Base-by-base conservation (phyloP, 176 grass and related monocot genomes). In the Alopecurus myosuroides region DNA sequence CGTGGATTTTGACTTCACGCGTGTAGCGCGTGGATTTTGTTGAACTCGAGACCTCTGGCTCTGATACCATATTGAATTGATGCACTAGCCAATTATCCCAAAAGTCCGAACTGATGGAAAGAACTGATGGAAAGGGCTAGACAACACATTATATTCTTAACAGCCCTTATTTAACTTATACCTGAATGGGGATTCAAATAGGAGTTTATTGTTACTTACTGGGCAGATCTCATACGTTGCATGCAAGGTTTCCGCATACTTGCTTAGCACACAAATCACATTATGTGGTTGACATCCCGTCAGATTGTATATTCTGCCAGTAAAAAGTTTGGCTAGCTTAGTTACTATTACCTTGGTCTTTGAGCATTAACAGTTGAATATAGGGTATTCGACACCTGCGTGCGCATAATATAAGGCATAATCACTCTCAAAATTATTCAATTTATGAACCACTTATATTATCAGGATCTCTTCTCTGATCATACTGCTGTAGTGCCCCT, bases 191-290 rank as follows among this genome's bases (percentile, higher is more conserved):
- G 13, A 74, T 88, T 77, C 14, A 84, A 15, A n/a, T 1, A 44
- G 61, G 20, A 74, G 35, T 44, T 76, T 45, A 31, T 11, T 70
- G 50, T 36, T 46, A 20, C 49, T 35, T 13, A 19, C 26, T 39
- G 26, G 72, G 44, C 4, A 70, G 61, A 60, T 70, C n/a, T 55
- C 33, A 33, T 72, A 44, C 8, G 42, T 44, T 37, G 33, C 12
- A 62, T 84, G 72, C 1, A 11, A 35, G 19, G 56, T 79, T 78
- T 64, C 74, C 6, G 34, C 25, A 33, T 70, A 40, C 18, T 26
- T 39, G 77, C 50, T 79, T 88, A 78, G 22, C 11, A 63, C 77
- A 49, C n/a, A 45, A 78, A 64, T 88, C 26, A 66, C 51, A 55
- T 80, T 67, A 84, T 79, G 4, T 87, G 50, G 52, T 51, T 78